Evolutionary conservation across 1,139 yeast genomes (phyloP), one percentile per base, ranked within the genome.

Genomic region (Wickerhamomyces sp.): DNA sequence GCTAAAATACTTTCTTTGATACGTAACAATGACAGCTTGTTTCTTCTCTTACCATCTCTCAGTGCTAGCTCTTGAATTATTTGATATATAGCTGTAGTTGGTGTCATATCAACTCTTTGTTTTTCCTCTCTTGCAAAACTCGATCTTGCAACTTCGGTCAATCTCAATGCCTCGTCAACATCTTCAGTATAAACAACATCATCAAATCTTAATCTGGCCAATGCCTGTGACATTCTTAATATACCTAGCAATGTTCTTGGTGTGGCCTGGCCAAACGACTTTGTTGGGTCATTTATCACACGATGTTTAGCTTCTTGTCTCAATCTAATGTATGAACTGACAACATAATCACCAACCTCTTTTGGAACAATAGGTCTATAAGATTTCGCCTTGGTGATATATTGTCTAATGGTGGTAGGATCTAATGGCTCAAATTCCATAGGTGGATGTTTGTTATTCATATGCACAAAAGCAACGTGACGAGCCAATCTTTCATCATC

Each of bases 401-500:
- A 92, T 59, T 88, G 96, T 56, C 98, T 78, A 55, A 94, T 83
- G 24, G 89, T 78, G 17, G 76, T 63, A 1, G 96, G 81, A 47
- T 83, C 90, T 35, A 92, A 68, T 6, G 97, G 95, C 45, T 76
- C 81, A 46, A 81, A 77, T 36, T 74, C 84, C 71, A 78, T 71
- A 32, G 74, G 79, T 13, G 98, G 98, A 56, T 90, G 97, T 43
- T 70, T 74, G 62, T 82, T 85, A 63, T 86, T 84, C 92, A 88
- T 89, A 64, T 94, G 99, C 34, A 94, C 99, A 58, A 78, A 88
- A 13, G 98, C 82, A 45, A 94, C 97, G 64, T 94, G 98, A 49
- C 75, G 78, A 0, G 98, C 99, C 55, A 94, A 72, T 56, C 80
- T 74, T 58, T 85, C 92, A 64, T 94, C 98, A 34, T 70, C 67